A percentile compares a stretch with the other conserved stretches of the same genome.
phyloP scores from a whole-genome alignment of 2,329 filamentous ascomycete species.

The Botrytis paeoniae region DNA sequence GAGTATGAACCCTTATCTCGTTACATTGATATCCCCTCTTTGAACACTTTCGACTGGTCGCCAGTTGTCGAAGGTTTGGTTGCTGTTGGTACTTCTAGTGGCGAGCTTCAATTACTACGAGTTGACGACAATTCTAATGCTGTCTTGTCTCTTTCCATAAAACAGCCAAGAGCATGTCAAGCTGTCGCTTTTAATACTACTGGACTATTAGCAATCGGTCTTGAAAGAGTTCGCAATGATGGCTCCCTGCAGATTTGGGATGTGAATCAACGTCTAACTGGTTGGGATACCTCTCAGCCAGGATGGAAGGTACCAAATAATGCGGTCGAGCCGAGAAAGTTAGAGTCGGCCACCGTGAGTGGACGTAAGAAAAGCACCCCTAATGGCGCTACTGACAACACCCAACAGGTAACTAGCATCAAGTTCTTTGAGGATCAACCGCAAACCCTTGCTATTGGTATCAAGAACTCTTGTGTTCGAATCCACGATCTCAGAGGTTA shows the following conservation, averaged over 20 bases:
- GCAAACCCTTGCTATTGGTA: conserved; percentile 70
- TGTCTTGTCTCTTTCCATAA: conserved; percentile 64
- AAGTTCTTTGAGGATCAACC: conserved; percentile 78
- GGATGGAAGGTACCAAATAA: conserved; percentile 43
- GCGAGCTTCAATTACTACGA: conserved; percentile 70
- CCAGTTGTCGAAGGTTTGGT: conserved; percentile 62
- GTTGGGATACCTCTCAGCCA: conserved; percentile 45
- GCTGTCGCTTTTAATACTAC: conserved; percentile 75
- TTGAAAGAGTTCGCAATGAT: conserved; percentile 79
- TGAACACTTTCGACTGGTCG: conserved; percentile 67
- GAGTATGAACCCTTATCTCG: conserved; percentile 56
- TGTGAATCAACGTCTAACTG: conserved; percentile 57
- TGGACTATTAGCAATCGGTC: conserved; percentile 70
- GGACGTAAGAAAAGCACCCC: background rate
- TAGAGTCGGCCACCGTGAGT: conserved; percentile 45
- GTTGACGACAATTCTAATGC: conserved; percentile 68
- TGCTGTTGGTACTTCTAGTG: conserved; percentile 71
- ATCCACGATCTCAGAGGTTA: conserved; percentile 77
- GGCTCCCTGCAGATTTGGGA: conserved; percentile 82
- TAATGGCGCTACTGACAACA: conserved; percentile 43
- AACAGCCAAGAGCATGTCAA: conserved; percentile 74
- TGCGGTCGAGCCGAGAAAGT: conserved; percentile 50
- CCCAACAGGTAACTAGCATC: conserved; percentile 73
- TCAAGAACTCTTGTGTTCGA: conserved; percentile 70
- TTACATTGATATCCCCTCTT: conserved; percentile 60